Percentiles rank a stretch among this genome's conserved stretches.
phyloP scores from a whole-genome alignment of 140 eudicot genomes.

The Stevia rebaudiana region DNA sequence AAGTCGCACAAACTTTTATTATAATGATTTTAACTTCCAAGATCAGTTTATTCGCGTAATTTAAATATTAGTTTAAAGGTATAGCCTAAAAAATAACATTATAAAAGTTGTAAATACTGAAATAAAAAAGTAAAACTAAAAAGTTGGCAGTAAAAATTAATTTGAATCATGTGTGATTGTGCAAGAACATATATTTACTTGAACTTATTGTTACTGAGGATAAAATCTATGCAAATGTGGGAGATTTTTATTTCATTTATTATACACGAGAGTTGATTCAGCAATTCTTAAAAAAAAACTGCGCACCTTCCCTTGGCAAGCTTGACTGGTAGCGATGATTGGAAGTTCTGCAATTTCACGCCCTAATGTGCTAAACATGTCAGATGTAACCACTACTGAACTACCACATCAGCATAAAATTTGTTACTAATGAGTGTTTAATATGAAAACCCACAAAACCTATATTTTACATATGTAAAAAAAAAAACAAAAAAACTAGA shows the following conservation, averaged over 20 bases:
- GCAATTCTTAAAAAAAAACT: background rate
- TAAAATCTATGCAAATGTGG: too few species aligned
- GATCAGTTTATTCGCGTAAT: background rate
- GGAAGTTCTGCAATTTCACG: constrained; percentile 56
- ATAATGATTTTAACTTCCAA: background rate
- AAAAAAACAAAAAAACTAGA: too few species aligned
- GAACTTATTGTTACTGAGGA: background rate
- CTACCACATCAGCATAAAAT: constrained; percentile 37
- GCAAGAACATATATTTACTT: too few species aligned
- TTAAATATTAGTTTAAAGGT: background rate
- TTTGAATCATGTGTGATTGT: background rate
- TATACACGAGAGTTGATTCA: background rate
- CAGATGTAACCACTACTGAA: constrained; percentile 66
- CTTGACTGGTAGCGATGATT: constrained; percentile 60
- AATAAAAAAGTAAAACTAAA: background rate
- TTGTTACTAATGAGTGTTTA: background rate
- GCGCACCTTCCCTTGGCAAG: constrained; percentile 61
- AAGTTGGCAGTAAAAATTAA: background rate
- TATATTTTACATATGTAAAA: too few species aligned
- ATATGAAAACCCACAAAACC: background rate
- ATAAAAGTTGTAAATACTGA: background rate
- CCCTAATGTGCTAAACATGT: constrained; percentile 64
- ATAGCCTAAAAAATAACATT: background rate
- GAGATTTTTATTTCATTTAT: background rate
- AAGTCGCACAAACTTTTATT: background rate